These are phyloP conservation scores for Melastoma malabathricum DNA, from an alignment of 345 rosid genomes.

Conservation along the genomic window DNA sequence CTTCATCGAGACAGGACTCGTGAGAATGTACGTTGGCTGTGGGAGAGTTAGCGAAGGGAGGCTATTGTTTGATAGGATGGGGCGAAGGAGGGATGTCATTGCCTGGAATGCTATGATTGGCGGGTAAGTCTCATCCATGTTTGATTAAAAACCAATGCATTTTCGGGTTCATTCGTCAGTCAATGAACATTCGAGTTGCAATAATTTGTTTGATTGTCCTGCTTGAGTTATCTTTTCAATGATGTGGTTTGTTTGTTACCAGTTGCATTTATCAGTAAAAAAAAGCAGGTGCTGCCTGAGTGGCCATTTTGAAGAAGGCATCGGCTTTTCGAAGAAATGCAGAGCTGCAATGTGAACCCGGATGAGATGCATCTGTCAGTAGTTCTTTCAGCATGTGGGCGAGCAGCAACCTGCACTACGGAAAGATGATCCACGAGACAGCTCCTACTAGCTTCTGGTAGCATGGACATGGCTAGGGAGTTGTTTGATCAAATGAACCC, in stretches of 20 bases:
- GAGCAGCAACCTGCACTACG: slow-evolving; percentile 27
- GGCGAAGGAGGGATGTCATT: slow-evolving; percentile 26
- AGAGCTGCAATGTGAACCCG: slow-evolving; percentile 23
- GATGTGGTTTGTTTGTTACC: neutral
- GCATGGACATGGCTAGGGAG: slow-evolving; percentile 23
- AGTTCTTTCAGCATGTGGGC: slow-evolving; percentile 37
- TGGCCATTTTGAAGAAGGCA: slow-evolving; percentile 32
- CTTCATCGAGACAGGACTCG: slow-evolving; percentile 24
- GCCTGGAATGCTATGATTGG: slow-evolving; percentile 27
- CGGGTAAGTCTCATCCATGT: slow-evolving; percentile 10
- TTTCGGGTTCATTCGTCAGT: slow-evolving; percentile 20
- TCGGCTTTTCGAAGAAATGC: slow-evolving; percentile 66
- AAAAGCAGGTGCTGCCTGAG: slow-evolving; percentile 30
- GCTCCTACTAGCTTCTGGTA: slow-evolving; percentile 28
- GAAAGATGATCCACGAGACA: slow-evolving; percentile 33
- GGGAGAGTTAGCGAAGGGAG: slow-evolving; percentile 14
- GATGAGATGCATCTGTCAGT: slow-evolving; percentile 46
- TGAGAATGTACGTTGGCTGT: slow-evolving; percentile 15
- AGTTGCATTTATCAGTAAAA: neutral
- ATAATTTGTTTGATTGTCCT: slow-evolving; percentile 8
- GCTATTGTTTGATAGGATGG: slow-evolving; percentile 18
- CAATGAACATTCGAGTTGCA: slow-evolving; percentile 8
- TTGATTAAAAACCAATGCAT: neutral
- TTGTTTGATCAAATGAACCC: slow-evolving; percentile 34
- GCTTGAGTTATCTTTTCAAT: neutral